Conservation (phyloP, 1,139 yeast genomes). For the Lodderomyces orthopsilosis region DNA sequence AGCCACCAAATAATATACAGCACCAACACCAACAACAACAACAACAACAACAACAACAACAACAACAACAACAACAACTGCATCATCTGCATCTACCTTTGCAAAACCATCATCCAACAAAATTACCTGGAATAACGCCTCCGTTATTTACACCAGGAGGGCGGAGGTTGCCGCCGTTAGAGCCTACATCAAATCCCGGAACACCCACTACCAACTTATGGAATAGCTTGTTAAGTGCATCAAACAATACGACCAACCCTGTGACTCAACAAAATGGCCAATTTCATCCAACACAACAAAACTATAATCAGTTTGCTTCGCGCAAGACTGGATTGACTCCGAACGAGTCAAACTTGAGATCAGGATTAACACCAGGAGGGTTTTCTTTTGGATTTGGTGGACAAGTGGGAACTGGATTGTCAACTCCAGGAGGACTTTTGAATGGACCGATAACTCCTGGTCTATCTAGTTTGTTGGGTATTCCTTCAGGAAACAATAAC, state of each 20-base stretch:
- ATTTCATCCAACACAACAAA: conserved; percentile 12
- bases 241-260: conserved; percentile 18
- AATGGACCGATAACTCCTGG: conserved; percentile 51
- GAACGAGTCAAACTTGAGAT: conserved; percentile 61
- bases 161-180: conserved; percentile 55
- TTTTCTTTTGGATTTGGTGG: conserved; percentile 29
- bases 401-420: conserved; percentile 29
- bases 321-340: conserved; percentile 66
- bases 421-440: conserved; percentile 44
- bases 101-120: conserved; percentile 11
- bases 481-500: conserved; percentile 10
- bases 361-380: conserved; percentile 59
- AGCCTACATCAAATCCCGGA: conserved; percentile 36
- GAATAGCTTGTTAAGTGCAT: conserved; percentile 44
- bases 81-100: conserved; percentile 1
- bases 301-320: conserved; percentile 29
- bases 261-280: conserved; percentile 12
- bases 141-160: conserved; percentile 62
- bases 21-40: neutral
- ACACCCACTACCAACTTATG: conserved; percentile 51
- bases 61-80: conserved; percentile 14
- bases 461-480: conserved; percentile 39
- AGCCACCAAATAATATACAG: neutral
- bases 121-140: conserved; percentile 49
- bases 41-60: conserved; percentile 14